Evolutionary conservation across 2,329 filamentous ascomycete genomes (phyloP).

Genomic region (Phoma sp.): DNA sequence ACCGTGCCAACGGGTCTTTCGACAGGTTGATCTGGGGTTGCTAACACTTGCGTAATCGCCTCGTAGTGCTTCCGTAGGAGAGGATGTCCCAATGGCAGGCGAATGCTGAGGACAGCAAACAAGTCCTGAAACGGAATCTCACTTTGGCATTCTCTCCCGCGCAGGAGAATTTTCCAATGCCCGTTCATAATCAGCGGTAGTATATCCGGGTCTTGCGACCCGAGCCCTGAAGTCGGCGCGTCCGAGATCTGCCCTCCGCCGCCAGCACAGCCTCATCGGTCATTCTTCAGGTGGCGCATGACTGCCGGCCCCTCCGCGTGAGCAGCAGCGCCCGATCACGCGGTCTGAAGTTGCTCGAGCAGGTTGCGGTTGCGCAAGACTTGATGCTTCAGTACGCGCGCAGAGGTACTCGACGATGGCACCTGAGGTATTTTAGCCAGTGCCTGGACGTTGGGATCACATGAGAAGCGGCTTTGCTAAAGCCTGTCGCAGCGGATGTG

Average conservation of each 20-base stretch:
- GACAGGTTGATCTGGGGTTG: slow-evolving; percentile 9
- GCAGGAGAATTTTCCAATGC: slow-evolving; percentile 13
- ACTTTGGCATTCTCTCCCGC: slow-evolving; percentile 22
- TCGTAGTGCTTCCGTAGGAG: slow-evolving; percentile 2
- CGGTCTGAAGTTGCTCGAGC: slow-evolving; percentile 22
- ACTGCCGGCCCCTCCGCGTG: slow-evolving; percentile 16
- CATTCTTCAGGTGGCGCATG: slow-evolving; percentile 27
- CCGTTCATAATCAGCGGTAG: slow-evolving; percentile 26
- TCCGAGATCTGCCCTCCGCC: slow-evolving; percentile 35
- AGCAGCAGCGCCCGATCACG: slow-evolving; percentile 13
- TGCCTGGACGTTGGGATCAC: slow-evolving; percentile 41
- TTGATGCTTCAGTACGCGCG: slow-evolving; percentile 47
- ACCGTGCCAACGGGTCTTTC: slow-evolving; percentile 2
- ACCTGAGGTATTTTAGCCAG: slow-evolving; percentile 26
- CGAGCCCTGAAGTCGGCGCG: slow-evolving; percentile 28
- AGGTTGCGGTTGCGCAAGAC: slow-evolving; percentile 17
- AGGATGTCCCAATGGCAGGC: slow-evolving; percentile 35
- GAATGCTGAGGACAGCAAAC: slow-evolving; percentile 24
- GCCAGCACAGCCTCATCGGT: slow-evolving; percentile 37
- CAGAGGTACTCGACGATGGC: slow-evolving; percentile 40
- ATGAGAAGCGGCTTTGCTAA: slow-evolving; percentile 30
- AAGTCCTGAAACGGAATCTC: slow-evolving; percentile 36
- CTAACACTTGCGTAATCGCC: slow-evolving; percentile 16
- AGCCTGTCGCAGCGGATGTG: slow-evolving; percentile 27
- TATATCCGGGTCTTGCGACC: slow-evolving; percentile 25